These are phyloP conservation scores for Colletotrichum plurivorum DNA, from an alignment of 2,329 filamentous ascomycete genomes.

Conservation along the genomic window DNA sequence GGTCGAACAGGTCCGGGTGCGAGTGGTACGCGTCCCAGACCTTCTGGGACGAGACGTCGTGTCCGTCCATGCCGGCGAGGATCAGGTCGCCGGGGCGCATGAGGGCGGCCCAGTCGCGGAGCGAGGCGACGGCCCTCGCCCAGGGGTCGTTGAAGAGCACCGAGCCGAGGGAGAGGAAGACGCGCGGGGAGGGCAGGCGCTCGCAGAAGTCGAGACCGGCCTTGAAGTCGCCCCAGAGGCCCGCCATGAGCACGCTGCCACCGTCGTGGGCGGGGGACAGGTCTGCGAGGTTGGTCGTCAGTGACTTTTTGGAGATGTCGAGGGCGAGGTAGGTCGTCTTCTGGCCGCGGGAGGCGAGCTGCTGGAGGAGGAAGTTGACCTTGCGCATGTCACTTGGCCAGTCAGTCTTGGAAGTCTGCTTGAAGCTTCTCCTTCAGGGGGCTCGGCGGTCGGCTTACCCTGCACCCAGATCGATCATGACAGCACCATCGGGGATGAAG, in stretches of 20 bases:
- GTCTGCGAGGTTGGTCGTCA: constrained; percentile 52
- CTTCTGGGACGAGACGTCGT: constrained; percentile 53
- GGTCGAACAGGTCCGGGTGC: constrained; percentile 50
- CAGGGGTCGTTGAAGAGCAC: constrained; percentile 59
- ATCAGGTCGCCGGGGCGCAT: constrained; percentile 53
- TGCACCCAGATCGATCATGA: constrained; percentile 57
- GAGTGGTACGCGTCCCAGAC: constrained; percentile 58
- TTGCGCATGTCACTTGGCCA: constrained; percentile 55
- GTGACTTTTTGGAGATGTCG: constrained; percentile 55
- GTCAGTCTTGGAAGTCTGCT: background rate
- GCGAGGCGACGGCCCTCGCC: constrained; percentile 50
- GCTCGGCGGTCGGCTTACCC: constrained; percentile 50
- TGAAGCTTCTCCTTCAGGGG: background rate
- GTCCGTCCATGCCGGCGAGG: constrained; percentile 59
- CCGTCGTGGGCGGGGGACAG: constrained; percentile 48
- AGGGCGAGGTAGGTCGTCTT: constrained; percentile 55
- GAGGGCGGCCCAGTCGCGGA: constrained; percentile 53
- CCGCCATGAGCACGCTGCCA: constrained; percentile 51
- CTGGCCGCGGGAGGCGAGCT: constrained; percentile 49
- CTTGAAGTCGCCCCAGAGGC: constrained; percentile 57
- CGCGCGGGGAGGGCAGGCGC: constrained; percentile 15
- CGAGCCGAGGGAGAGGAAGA: constrained; percentile 52
- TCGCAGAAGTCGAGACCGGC: constrained; percentile 51
- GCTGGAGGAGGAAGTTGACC: constrained; percentile 54
- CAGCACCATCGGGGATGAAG: constrained; percentile 47